phyloP scores from a whole-genome alignment of 306 rosid species.

The Mimosa pudica region DNA sequence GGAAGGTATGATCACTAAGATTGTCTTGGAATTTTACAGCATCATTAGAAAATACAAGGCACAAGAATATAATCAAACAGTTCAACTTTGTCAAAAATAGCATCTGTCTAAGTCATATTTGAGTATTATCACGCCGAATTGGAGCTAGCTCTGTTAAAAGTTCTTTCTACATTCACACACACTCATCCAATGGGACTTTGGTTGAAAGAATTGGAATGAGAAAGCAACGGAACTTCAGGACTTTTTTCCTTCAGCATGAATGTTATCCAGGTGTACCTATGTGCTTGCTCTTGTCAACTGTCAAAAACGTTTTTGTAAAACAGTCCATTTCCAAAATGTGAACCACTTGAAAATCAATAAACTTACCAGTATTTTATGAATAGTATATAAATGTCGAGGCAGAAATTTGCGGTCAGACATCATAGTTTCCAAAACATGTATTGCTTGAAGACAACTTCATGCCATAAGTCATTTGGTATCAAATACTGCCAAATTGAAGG shows the following conservation, averaged over 20 bases:
- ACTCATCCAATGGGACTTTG: background rate
- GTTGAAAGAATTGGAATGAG: background rate
- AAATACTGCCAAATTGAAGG: background rate
- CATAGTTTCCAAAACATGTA: background rate
- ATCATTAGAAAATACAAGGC: constrained; percentile 72
- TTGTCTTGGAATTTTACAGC: constrained; percentile 53
- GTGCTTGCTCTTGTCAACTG: constrained; percentile 14
- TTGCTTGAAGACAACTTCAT: background rate
- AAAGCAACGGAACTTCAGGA: background rate
- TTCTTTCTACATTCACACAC: too few relatives aligned
- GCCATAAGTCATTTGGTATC: background rate
- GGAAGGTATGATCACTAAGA: constrained; percentile 46
- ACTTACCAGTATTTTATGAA: background rate
- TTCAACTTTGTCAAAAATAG: constrained; percentile 58
- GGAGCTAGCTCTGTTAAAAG: too few relatives aligned
- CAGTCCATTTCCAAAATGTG: constrained; percentile 12
- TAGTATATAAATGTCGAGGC: constrained; percentile 8
- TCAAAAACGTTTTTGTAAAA: constrained; percentile 12
- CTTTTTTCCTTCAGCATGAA: background rate
- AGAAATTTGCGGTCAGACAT: background rate
- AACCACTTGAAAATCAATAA: background rate
- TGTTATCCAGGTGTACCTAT: background rate
- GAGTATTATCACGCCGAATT: too few relatives aligned
- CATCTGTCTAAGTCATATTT: too few relatives aligned
- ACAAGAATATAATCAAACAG: constrained; percentile 64